Conservation (phyloP, 768 basidiomycete genomes). For the Collybia mongolica region DNA sequence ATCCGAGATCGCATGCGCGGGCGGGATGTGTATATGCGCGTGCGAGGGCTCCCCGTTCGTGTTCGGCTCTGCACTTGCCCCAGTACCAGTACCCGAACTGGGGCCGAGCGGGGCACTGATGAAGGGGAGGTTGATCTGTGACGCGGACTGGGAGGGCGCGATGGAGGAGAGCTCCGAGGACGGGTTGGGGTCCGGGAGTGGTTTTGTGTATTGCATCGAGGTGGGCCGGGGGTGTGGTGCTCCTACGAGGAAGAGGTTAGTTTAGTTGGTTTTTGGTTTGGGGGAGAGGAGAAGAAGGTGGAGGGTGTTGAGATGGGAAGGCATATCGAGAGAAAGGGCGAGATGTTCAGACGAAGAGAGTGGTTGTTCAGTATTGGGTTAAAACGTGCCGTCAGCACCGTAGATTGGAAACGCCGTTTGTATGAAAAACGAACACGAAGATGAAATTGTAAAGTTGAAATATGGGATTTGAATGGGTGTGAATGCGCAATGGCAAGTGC, state of each 20-base stretch:
- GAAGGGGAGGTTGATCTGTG: constrained; percentile 41
- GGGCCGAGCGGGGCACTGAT: not conserved
- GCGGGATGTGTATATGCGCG: constrained; percentile 37
- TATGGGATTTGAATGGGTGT: too few relatives aligned
- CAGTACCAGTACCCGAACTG: not conserved
- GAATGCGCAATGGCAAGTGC: too few relatives aligned
- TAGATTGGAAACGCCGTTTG: too few relatives aligned
- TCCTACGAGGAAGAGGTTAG: not conserved
- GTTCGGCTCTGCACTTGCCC: not conserved
- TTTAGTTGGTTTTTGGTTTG: too few relatives aligned
- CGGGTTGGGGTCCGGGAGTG: constrained; percentile 26
- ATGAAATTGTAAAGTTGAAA: too few relatives aligned
- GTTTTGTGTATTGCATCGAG: constrained; percentile 14
- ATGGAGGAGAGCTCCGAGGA: constrained; percentile 63
- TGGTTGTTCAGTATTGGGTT: too few relatives aligned
- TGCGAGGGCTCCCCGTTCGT: constrained; percentile 3
- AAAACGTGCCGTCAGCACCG: too few relatives aligned
- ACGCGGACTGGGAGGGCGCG: constrained; percentile 76
- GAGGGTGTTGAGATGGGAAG: too few relatives aligned
- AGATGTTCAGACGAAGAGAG: too few relatives aligned
- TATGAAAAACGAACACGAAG: too few relatives aligned
- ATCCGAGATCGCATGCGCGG: constrained; percentile 48
- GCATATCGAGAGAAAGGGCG: too few relatives aligned
- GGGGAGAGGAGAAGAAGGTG: too few relatives aligned
- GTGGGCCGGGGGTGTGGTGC: not conserved